These are phyloP conservation scores for Pseudoturritis turrita DNA, from an alignment of 345 rosid species.

Conservation along the genomic window DNA sequence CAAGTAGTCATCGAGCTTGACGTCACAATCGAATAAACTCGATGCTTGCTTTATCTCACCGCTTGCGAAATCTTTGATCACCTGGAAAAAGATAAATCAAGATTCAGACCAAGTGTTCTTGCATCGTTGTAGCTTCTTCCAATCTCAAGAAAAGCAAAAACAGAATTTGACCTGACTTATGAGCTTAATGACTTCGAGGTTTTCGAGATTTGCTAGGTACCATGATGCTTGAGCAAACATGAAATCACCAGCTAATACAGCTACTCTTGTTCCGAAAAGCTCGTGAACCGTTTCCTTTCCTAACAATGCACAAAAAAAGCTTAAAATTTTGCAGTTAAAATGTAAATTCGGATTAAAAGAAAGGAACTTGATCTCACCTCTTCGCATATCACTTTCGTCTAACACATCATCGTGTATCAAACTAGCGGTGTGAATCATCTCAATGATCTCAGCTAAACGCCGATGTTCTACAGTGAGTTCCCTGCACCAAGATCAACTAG, in stretches of 20 bases:
- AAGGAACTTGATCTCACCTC: slow-evolving; percentile 48
- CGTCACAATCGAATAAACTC: slow-evolving; percentile 80
- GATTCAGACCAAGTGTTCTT: slow-evolving; percentile 6
- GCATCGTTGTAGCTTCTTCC: not conserved
- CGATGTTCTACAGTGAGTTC: slow-evolving; percentile 77
- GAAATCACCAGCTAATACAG: slow-evolving; percentile 89
- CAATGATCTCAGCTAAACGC: slow-evolving; percentile 94
- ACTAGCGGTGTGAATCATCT: slow-evolving; percentile 98
- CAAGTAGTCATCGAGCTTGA: slow-evolving; percentile 74
- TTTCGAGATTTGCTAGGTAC: slow-evolving; percentile 95
- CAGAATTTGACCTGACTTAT: slow-evolving; percentile 69
- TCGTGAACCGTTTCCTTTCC: slow-evolving; percentile 91
- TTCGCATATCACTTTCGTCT: slow-evolving; percentile 89
- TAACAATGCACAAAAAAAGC: slow-evolving; percentile 17
- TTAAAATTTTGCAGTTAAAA: not conserved
- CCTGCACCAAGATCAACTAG: slow-evolving; percentile 37
- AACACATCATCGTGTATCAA: slow-evolving; percentile 95
- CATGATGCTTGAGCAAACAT: slow-evolving; percentile 99
- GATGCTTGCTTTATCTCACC: slow-evolving; percentile 99
- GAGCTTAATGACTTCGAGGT: slow-evolving; percentile 88
- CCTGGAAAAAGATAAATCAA: slow-evolving; percentile 41
- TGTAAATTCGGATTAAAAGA: not conserved
- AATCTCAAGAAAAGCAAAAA: not conserved
- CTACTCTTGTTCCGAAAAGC: slow-evolving; percentile 80
- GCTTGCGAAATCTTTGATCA: slow-evolving; percentile 95